These are phyloP conservation scores for Phlyctochytrium bullatum DNA, from an alignment of 192 early-diverging fungal species.

Conservation along the genomic window DNA sequence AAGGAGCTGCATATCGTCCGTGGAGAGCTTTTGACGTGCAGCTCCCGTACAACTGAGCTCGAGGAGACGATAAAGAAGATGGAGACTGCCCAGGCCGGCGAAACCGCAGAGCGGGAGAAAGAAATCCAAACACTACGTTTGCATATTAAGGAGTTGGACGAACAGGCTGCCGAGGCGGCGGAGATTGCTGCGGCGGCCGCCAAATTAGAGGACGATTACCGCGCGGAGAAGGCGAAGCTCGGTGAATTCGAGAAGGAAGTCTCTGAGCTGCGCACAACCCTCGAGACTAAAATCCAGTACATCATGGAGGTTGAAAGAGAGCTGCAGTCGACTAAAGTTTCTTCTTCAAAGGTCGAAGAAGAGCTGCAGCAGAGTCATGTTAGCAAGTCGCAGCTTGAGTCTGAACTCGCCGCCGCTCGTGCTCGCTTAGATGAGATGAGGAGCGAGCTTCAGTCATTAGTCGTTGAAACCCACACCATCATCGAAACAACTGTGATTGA, in stretches of 20 bases:
- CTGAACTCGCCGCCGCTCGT: too few species aligned
- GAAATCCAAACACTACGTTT: not conserved
- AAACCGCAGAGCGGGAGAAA: not conserved
- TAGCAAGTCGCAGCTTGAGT: too few species aligned
- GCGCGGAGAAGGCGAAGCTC: not conserved
- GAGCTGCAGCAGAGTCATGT: too few species aligned
- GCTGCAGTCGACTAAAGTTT: too few species aligned
- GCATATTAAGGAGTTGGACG: not conserved
- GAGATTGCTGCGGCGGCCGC: not conserved
- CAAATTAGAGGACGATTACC: not conserved
- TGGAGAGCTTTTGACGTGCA: not conserved
- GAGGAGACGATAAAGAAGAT: not conserved
- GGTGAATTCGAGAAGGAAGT: not conserved
- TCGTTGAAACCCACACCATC: too few species aligned
- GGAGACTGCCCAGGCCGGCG: not conserved
- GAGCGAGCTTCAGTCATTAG: too few species aligned
- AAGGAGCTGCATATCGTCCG: too few species aligned
- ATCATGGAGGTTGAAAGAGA: not conserved
- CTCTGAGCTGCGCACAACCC: not conserved
- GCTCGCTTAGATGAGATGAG: too few species aligned
- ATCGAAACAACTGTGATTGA: too few species aligned
- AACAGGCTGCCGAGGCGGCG: not conserved
- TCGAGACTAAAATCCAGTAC: not conserved
- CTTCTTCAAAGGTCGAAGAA: too few species aligned
- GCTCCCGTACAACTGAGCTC: not conserved